Evolutionary conservation across 2,329 filamentous ascomycete species (phyloP), one percentile per base, ranked within the genome.

Genomic region (Pseudopithomyces chartarum): DNA sequence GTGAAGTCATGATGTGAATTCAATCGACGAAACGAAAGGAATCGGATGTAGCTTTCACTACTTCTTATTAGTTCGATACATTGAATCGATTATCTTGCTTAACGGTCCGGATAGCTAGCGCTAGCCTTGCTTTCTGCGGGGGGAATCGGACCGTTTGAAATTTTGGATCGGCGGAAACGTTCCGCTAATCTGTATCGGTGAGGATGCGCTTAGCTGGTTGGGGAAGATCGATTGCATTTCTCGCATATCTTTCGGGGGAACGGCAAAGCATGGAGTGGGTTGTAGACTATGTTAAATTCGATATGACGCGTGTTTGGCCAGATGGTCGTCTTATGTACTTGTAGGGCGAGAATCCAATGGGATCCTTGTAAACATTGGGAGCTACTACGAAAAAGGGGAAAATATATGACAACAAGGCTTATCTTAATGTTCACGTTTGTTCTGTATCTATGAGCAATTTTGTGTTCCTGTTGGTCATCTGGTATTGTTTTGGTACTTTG

Each of bases 1-100:
- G 56, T 17, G 64, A 64, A 38, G 52, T 58, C 64, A 66, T 67
- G 32, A 1, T 43, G 29, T 11, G 7, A 42, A 42, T 17, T 42
- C 8, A 42, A 42, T 42, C 5, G 11, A 38, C 5, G 13, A 4
- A 5, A 3, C 5, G 34, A 38, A 38, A 15, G 13, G 11, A 13
- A 4, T 29, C 8, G 11, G 34, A 13, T n/a, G n/a, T n/a, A n/a
- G 12, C 5, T 38, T 11, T 38, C 5, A 6, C 4, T 38, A 38
- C 26, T 29, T 29, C 26, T 8, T 29, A 8, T 5, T 29, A 29
- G 26, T 29, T 29, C 8, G 4, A 29, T 29, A 38, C n/a, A 38
- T 6, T 5, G 4, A 3, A 38, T 38, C 34, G 8, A 38, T 38
- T 38, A 5, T 38, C 5, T 15, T 17, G 34, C 34, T 38, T 5